Conservation (phyloP, 2,329 filamentous ascomycete genomes). For the Tothia fuscella region DNA sequence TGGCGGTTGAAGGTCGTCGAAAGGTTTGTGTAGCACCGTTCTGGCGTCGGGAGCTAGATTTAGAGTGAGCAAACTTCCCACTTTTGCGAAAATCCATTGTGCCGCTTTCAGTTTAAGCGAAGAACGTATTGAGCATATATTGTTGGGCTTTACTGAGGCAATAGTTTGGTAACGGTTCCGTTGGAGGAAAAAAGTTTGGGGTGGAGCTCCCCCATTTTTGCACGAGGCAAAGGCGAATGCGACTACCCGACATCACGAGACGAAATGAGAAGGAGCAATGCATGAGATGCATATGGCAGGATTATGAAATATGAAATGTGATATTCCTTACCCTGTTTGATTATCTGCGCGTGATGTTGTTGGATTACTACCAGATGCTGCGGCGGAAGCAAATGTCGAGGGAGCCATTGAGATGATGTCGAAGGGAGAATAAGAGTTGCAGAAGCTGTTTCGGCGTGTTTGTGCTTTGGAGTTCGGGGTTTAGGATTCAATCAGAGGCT, state of each 20-base stretch:
- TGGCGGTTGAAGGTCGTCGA: slow-evolving; percentile 47
- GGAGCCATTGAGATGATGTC: slow-evolving; percentile 28
- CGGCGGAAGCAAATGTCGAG: slow-evolving; percentile 38
- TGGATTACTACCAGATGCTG: slow-evolving; percentile 30
- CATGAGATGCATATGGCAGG: no score
- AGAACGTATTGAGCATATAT: not conserved
- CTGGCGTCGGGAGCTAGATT: slow-evolving; percentile 46
- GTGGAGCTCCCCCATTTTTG: not conserved
- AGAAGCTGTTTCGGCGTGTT: not conserved
- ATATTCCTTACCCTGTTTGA: no score
- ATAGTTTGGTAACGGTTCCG: not conserved
- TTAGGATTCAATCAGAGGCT: not conserved
- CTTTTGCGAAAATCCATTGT: not conserved
- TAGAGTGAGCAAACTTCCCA: slow-evolving; percentile 14
- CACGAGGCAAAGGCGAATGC: not conserved
- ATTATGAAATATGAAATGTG: no score
- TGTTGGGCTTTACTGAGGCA: not conserved
- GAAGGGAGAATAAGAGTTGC: slow-evolving; percentile 1
- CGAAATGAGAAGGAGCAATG: no score
- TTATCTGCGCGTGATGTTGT: slow-evolving; percentile 31
- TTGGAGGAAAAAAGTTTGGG: not conserved
- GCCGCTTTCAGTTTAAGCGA: not conserved
- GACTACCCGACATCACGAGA: no score
- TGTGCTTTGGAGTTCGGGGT: not conserved
- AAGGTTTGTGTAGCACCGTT: slow-evolving; percentile 59